Evolutionary conservation across 805 yeast species (phyloP), one percentile per base, ranked within the genome.

Genomic region (Hanseniaspora thailandica): DNA sequence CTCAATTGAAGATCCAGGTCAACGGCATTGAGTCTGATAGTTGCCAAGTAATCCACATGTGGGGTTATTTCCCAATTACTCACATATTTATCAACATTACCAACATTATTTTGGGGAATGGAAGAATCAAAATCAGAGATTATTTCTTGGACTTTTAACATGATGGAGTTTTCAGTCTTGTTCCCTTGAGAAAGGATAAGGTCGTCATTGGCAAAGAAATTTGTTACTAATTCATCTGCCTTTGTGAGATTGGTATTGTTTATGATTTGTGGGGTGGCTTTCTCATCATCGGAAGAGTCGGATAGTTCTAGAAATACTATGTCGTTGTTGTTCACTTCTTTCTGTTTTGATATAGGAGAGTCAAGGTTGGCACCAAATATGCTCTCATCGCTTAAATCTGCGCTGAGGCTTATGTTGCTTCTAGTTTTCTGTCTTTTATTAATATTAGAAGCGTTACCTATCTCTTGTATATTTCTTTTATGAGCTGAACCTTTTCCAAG

Each of bases 1-100:
- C 12, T 35, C 5, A 50, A n/a, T 28, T 50, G 54, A 17, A 19
- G 33, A 19, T 43, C 47, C 10, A 50, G n/a, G 25, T 50, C 54
- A 3, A 17, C 31, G 20, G 28, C 17, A 7, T 23, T 34, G 12
- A 50, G 12, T 13, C 23, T 13, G 22, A 50, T 35, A 1, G 47
- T 43, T 2, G 54, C 54, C 4, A 50, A 20, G 25, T 43, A 50
- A 23, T 41, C 44, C 7, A 26, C 41, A n/a, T 49, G 53, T 4
- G 45, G 53, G 15, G 25, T 40, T 10, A 49, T 41, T 19, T 26
- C 30, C 53, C 53, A 49, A n/a, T 49, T 41, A 22, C 53, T 49
- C 20, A 5, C 30, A 3, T 17, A n/a, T 2, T 8, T 15, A 19
- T 35, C n/a, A n/a, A n/a, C n/a, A n/a, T n/a, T n/a, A n/a, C n/a